phyloP scores from a whole-genome alignment of 2,329 filamentous ascomycete species.

The Microcyclospora tardicrescens region DNA sequence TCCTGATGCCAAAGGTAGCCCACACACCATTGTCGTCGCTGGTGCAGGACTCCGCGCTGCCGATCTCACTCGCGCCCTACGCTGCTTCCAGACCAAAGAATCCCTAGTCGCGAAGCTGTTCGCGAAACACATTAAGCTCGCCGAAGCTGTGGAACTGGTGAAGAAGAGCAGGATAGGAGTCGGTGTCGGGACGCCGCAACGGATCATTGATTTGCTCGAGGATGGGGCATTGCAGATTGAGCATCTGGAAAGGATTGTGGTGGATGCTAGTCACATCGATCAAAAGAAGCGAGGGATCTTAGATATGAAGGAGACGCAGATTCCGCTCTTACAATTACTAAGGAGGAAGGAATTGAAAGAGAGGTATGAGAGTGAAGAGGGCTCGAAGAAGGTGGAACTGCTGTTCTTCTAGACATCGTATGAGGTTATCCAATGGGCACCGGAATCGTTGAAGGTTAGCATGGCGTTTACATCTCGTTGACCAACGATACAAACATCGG shows the following conservation, averaged over 20 bases:
- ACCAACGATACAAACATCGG: too few species aligned
- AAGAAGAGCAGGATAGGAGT: slow-evolving; percentile 60
- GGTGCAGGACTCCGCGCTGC: slow-evolving; percentile 75
- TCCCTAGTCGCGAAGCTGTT: slow-evolving; percentile 80
- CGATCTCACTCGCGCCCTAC: slow-evolving; percentile 63
- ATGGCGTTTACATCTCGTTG: too few species aligned
- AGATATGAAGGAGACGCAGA: slow-evolving; percentile 87
- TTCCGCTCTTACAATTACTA: slow-evolving; percentile 65
- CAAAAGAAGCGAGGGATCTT: slow-evolving; percentile 86
- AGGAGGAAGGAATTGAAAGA: slow-evolving; percentile 57
- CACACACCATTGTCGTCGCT: slow-evolving; percentile 79
- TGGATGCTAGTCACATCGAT: slow-evolving; percentile 89
- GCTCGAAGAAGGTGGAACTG: slow-evolving; percentile 37
- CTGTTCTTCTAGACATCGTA: slow-evolving; percentile 56
- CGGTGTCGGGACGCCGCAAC: slow-evolving; percentile 76
- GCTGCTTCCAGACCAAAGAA: slow-evolving; percentile 68
- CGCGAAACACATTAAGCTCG: slow-evolving; percentile 93
- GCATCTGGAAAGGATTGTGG: slow-evolving; percentile 63
- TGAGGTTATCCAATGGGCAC: too few species aligned
- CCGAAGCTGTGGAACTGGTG: slow-evolving; percentile 69
- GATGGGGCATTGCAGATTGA: slow-evolving; percentile 64
- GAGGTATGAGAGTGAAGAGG: slow-evolving; percentile 44
- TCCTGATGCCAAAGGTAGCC: slow-evolving; percentile 47
- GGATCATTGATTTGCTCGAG: slow-evolving; percentile 70
- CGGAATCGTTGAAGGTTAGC: too few species aligned